A percentile compares a stretch with the other conserved stretches of the same genome.
phyloP scores from a whole-genome alignment of 768 basidiomycete genomes.

The Leccinum ochraceum region DNA sequence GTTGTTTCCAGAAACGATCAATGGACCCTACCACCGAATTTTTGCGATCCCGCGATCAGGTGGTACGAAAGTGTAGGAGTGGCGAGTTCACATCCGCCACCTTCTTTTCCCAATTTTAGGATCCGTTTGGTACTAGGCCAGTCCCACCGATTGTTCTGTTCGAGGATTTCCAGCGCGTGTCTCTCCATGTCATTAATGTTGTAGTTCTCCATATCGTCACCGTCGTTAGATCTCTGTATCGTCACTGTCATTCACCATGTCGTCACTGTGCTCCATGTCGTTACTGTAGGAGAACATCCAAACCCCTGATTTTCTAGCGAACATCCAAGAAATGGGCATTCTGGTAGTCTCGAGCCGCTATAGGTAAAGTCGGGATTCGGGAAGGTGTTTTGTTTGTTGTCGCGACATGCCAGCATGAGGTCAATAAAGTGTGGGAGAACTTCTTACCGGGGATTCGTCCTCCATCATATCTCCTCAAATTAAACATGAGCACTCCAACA shows the following conservation, averaged over 20 bases:
- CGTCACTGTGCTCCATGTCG: too few species aligned
- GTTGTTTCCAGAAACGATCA: background rate
- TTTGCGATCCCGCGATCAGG: background rate
- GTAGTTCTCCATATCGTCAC: too few species aligned
- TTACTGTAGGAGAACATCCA: too few species aligned
- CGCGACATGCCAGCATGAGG: too few species aligned
- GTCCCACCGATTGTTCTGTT: background rate
- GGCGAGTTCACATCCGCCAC: background rate
- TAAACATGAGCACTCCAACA: conserved; percentile 19
- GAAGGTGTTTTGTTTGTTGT: too few species aligned
- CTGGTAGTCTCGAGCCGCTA: too few species aligned
- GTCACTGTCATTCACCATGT: too few species aligned
- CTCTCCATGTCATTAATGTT: background rate
- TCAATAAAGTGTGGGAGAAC: too few species aligned
- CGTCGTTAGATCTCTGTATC: too few species aligned
- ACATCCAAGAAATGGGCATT: too few species aligned
- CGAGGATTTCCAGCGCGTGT: background rate
- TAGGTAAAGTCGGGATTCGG: too few species aligned
- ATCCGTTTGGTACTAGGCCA: background rate
- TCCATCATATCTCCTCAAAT: background rate
- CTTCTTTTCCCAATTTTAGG: background rate
- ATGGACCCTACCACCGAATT: background rate
- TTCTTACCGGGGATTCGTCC: background rate
- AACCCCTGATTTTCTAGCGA: too few species aligned
- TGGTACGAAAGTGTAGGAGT: background rate